Percentiles rank a stretch among this genome's conserved stretches.
Evolutionary conservation across 75 land plant genomes (phyloP).

Genomic region (Pinus albicaulis): DNA sequence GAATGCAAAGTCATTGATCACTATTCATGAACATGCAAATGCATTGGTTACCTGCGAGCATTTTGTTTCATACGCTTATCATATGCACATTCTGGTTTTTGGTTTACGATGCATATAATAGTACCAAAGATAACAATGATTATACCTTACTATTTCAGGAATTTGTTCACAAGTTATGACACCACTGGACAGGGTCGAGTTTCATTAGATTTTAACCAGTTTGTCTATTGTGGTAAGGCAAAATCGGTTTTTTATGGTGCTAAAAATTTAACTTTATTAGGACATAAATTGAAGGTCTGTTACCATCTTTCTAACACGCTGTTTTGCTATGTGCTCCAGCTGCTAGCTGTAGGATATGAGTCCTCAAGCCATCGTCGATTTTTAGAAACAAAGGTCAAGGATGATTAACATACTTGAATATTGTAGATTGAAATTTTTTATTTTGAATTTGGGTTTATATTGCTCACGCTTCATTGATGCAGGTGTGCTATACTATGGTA

Average conservation of each 20-base stretch:
- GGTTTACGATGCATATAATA: neutral
- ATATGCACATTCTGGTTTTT: neutral
- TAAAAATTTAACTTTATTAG: neutral
- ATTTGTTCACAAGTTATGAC: slow-evolving; percentile 77
- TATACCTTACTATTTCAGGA: slow-evolving; percentile 29
- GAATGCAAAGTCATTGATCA: too few relatives aligned
- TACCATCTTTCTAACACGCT: neutral
- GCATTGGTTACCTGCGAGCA: neutral
- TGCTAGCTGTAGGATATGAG: slow-evolving; percentile 10
- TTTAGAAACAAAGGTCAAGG: neutral
- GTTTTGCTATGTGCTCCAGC: slow-evolving; percentile 6
- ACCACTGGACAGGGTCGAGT: slow-evolving; percentile 58
- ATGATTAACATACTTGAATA: neutral
- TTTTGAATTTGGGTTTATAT: neutral
- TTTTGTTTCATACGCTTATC: neutral
- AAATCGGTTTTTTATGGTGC: neutral
- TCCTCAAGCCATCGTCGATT: neutral
- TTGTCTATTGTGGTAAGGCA: slow-evolving; percentile 74
- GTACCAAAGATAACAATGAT: neutral
- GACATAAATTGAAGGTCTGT: neutral
- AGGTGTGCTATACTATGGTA: neutral
- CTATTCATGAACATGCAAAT: neutral
- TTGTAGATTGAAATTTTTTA: neutral
- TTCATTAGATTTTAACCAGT: slow-evolving; percentile 77
- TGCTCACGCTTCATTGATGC: neutral